Evolutionary conservation across 352 stramenopile species (phyloP).

Genomic region (Pythium pyrilobum): DNA sequence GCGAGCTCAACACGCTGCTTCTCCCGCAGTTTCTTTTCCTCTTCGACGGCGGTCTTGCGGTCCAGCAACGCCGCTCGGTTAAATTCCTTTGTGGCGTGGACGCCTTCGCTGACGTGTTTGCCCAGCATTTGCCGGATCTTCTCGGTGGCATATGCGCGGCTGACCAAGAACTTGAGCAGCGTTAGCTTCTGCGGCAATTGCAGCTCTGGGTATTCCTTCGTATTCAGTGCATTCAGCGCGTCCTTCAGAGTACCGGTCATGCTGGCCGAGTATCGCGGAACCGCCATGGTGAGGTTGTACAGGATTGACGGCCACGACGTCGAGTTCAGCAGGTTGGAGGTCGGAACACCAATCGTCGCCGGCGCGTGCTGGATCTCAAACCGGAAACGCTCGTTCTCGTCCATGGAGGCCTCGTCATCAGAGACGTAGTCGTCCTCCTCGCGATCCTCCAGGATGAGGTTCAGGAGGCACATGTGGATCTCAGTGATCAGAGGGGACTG

Average conservation of each 20-base stretch:
- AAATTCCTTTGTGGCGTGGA: constrained; percentile 68
- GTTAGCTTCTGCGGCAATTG: constrained; percentile 60
- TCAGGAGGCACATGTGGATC: constrained; percentile 82
- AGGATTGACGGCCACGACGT: constrained; percentile 79
- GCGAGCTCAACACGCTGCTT: constrained; percentile 66
- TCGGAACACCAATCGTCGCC: constrained; percentile 73
- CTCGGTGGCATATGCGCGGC: constrained; percentile 50
- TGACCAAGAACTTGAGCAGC: constrained; percentile 66
- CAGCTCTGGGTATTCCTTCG: constrained; percentile 50
- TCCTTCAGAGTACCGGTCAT: constrained; percentile 31
- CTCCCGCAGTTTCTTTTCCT: constrained; percentile 78
- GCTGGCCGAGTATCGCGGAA: constrained; percentile 62
- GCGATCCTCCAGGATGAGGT: constrained; percentile 70
- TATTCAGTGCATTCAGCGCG: constrained; percentile 39
- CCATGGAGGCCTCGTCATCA: constrained; percentile 76
- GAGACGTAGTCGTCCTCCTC: constrained; percentile 85
- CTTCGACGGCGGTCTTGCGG: constrained; percentile 55
- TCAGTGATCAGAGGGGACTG: constrained; percentile 57
- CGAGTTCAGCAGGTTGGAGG: constrained; percentile 70
- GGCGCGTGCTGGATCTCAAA: constrained; percentile 79
- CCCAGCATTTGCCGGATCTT: constrained; percentile 56
- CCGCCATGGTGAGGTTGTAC: constrained; percentile 53
- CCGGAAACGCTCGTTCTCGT: constrained; percentile 73
- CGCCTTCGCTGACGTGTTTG: constrained; percentile 48
- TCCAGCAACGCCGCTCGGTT: constrained; percentile 63